These are phyloP conservation scores for Canna indica DNA, from an alignment of 176 grass and related monocot species.

Conservation along the genomic window DNA sequence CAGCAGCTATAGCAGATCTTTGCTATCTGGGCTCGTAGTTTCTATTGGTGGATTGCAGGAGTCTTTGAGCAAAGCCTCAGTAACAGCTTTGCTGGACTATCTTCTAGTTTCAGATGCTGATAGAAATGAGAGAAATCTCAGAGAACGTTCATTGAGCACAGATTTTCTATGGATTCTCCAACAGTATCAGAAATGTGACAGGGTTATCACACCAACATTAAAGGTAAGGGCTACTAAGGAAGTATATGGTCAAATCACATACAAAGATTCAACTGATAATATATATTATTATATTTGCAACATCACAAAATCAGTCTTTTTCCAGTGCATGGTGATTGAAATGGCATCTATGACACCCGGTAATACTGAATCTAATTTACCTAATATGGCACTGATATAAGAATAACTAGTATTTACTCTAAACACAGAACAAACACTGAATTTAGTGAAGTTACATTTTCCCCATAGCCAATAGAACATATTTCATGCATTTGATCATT, in stretches of 20 bases:
- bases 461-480: too few species aligned
- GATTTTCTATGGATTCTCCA: conserved; percentile 79
- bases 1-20: conserved; percentile 56
- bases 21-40: conserved; percentile 89
- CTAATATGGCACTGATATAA: too few species aligned
- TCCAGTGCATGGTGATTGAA: too few species aligned
- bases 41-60: conserved; percentile 93
- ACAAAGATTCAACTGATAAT: not conserved
- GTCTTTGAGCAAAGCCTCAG: conserved; percentile 63
- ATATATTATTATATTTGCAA: not conserved
- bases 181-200: conserved; percentile 60
- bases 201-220: conserved; percentile 67
- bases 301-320: too few species aligned
- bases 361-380: too few species aligned
- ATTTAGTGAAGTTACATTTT: too few species aligned
- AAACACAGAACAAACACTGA: too few species aligned
- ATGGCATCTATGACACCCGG: too few species aligned
- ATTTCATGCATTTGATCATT: too few species aligned
- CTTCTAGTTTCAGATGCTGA: conserved; percentile 42
- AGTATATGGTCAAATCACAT: not conserved
- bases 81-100: conserved; percentile 64
- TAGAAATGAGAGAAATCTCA: conserved; percentile 40
- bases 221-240: conserved; percentile 78
- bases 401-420: too few species aligned
- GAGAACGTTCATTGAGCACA: conserved; percentile 44